A percentile compares a stretch with the other conserved stretches of the same genome.
Conservation (phyloP, 176 grass and related monocot species). For the Hordeum marinum region DNA sequence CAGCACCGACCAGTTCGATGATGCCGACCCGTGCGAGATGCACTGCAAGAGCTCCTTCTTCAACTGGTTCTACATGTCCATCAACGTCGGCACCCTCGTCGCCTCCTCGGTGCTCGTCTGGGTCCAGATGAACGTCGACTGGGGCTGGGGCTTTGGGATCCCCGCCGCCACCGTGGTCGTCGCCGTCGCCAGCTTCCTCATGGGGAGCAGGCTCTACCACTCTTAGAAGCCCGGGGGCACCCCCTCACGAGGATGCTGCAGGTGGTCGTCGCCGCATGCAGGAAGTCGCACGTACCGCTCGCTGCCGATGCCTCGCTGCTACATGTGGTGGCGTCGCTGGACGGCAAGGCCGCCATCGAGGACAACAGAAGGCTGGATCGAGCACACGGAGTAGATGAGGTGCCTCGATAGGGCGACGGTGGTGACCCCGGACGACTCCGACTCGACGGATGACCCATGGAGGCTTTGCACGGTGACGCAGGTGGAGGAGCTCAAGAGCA, state of each 20-base stretch:
- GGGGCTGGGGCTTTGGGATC: conserved; percentile 36
- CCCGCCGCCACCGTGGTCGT: conserved; percentile 28
- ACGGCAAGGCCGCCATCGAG: too few species aligned
- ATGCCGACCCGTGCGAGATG: conserved; percentile 13
- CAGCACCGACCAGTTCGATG: conserved; percentile 59
- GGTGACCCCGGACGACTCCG: too few species aligned
- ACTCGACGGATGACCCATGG: conserved; percentile 28
- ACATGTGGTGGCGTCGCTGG: too few species aligned
- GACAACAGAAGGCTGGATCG: too few species aligned
- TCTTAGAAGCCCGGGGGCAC: conserved; percentile 50
- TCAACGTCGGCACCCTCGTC: conserved; percentile 21
- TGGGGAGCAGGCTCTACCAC: conserved; percentile 38
- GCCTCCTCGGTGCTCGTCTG: conserved; percentile 32
- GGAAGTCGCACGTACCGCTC: not conserved
- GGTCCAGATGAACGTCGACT: conserved; percentile 38
- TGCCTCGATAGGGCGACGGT: too few species aligned
- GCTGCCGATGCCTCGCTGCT: too few species aligned
- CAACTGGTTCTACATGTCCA: conserved; percentile 38
- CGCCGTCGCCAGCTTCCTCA: conserved; percentile 36
- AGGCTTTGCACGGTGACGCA: conserved; percentile 81
- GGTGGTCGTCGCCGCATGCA: conserved; percentile 25
- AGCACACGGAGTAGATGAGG: too few species aligned
- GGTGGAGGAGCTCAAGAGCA: conserved; percentile 69
- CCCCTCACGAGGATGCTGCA: conserved; percentile 45
- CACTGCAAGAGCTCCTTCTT: conserved; percentile 27